Percentiles rank a stretch among this genome's conserved stretches.
Conservation (phyloP, 2,329 filamentous ascomycete genomes). For the Fusarium foetens region DNA sequence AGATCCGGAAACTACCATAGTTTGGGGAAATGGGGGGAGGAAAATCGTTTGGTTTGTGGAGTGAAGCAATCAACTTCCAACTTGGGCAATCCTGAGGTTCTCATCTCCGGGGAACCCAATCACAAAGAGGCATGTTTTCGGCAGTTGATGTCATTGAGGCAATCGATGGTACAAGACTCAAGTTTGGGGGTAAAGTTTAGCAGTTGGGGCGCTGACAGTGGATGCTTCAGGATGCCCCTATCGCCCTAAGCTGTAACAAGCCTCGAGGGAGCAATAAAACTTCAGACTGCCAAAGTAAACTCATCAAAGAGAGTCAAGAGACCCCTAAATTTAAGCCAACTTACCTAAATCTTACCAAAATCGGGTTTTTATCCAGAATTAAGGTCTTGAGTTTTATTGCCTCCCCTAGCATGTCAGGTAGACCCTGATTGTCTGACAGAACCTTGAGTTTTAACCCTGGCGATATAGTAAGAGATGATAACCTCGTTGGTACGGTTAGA, state of each 20-base stretch:
- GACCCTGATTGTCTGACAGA: not conserved
- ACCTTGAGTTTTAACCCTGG: not conserved
- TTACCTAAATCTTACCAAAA: not conserved
- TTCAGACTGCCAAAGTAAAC: not conserved
- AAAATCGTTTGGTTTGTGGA: constrained; percentile 23
- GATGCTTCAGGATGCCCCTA: not conserved
- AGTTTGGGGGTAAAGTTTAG: not conserved
- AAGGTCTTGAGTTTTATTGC: not conserved
- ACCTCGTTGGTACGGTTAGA: not conserved
- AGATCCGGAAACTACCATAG: constrained; percentile 40
- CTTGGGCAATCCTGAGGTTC: not conserved
- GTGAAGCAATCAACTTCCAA: not conserved
- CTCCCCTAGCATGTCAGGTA: not conserved
- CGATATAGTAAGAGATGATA: not conserved
- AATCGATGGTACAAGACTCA: not conserved
- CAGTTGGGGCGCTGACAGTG: not conserved
- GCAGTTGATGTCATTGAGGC: constrained; percentile 19
- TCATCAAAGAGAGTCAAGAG: not conserved
- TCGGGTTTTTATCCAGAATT: not conserved
- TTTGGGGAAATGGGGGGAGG: constrained; percentile 29
- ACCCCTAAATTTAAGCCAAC: not conserved
- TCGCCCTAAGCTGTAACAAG: not conserved
- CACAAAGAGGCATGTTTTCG: constrained; percentile 7
- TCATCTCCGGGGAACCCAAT: constrained; percentile 26
- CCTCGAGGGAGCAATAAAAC: not conserved